A percentile compares a stretch with the other conserved stretches of the same genome.
These are phyloP conservation scores for Multifurca ochricompacta DNA, from an alignment of 768 basidiomycete genomes.

Conservation along the genomic window DNA sequence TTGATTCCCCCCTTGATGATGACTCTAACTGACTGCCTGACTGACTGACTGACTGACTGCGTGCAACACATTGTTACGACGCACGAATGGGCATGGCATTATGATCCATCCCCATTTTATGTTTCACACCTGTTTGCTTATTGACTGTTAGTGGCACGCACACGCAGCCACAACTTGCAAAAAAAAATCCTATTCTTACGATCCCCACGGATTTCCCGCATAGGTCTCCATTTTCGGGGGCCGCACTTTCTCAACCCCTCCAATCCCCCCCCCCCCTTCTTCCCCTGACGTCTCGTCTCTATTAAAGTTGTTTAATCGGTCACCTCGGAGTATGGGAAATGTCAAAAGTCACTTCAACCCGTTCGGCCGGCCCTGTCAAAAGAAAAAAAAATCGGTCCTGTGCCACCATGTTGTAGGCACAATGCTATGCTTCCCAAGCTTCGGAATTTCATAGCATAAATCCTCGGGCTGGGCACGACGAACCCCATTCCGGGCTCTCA, in stretches of 20 bases:
- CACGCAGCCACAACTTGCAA: background rate
- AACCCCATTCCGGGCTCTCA: slow-evolving; percentile 11
- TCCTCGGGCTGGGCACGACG: slow-evolving; percentile 15
- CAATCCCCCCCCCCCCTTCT: too few relatives aligned
- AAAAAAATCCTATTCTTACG: background rate
- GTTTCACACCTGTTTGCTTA: slow-evolving; percentile 7
- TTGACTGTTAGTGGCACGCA: slow-evolving; percentile 12
- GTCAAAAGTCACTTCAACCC: slow-evolving; percentile 9
- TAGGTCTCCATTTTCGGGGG: slow-evolving; percentile 11
- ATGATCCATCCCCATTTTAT: slow-evolving; percentile 6
- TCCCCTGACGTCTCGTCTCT: too few relatives aligned
- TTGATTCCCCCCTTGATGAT: too few relatives aligned
- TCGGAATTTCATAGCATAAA: slow-evolving; percentile 17
- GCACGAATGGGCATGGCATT: background rate
- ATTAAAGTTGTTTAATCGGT: slow-evolving; percentile 17
- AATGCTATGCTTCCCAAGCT: slow-evolving; percentile 14
- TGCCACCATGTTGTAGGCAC: slow-evolving; percentile 15
- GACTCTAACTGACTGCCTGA: too few relatives aligned
- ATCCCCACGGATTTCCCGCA: slow-evolving; percentile 6
- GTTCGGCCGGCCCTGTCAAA: slow-evolving; percentile 3
- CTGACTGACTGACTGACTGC: too few relatives aligned
- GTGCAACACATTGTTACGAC: too few relatives aligned
- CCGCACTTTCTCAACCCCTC: slow-evolving; percentile 19
- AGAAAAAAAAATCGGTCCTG: too few relatives aligned
- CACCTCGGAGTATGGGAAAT: slow-evolving; percentile 16